Evolutionary conservation across 2,329 filamentous ascomycete species (phyloP).

Genomic region (Aspergillus candidus): DNA sequence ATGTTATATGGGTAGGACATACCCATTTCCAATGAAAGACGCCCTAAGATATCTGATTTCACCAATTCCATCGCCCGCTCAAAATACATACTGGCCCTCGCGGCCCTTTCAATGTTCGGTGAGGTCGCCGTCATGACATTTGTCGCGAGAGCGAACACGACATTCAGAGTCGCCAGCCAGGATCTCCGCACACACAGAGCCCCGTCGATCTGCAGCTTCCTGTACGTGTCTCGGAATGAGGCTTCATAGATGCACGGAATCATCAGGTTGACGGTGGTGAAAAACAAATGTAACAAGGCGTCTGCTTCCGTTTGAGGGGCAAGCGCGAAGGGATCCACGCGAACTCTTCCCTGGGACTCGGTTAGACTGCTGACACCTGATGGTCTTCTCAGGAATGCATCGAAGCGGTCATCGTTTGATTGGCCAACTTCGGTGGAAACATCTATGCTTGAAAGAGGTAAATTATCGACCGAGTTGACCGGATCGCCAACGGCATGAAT

Average conservation of each 20-base stretch:
- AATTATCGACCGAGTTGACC: background rate
- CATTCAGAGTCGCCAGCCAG: conserved; percentile 5
- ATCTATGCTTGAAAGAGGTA: too few relatives aligned
- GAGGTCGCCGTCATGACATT: conserved; percentile 9
- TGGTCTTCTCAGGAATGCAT: too few relatives aligned
- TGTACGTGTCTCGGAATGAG: conserved; percentile 7
- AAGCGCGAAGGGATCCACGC: conserved; percentile 2
- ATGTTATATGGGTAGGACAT: background rate
- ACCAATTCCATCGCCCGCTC: conserved; percentile 2
- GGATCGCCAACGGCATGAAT: conserved; percentile 3
- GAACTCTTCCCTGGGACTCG: background rate
- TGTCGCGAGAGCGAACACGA: conserved; percentile 6
- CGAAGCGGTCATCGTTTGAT: too few relatives aligned
- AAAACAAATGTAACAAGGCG: conserved; percentile 4
- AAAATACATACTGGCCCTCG: conserved; percentile 6
- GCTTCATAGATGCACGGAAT: conserved; percentile 8
- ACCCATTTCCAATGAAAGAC: conserved; percentile 9
- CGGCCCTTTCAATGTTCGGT: conserved; percentile 1
- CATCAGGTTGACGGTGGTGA: conserved; percentile 9
- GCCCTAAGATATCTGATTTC: conserved; percentile 3
- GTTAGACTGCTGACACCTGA: too few relatives aligned
- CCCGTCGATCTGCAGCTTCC: conserved; percentile 1
- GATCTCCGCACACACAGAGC: conserved; percentile 1
- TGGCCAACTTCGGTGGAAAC: too few relatives aligned
- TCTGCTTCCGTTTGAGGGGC: conserved; percentile 6